phyloP scores from a whole-genome alignment of 192 early-diverging fungal genomes.

The Umbelopsis sp. region DNA sequence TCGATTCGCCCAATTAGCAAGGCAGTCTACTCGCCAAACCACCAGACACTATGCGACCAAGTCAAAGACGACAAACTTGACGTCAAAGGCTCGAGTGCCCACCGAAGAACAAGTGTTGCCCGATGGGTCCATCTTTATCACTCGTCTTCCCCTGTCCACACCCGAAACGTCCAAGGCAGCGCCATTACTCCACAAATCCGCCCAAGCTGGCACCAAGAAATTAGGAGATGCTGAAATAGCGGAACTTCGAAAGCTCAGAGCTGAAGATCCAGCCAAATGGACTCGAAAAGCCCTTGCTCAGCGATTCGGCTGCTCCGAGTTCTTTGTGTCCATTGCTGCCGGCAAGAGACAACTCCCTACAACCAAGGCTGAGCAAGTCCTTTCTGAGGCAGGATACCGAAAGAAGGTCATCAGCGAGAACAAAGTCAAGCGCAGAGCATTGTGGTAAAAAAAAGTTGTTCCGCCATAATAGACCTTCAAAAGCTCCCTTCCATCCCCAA shows the following conservation, averaged over 20 bases:
- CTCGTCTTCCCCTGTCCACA: constrained; percentile 30
- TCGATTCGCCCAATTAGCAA: constrained; percentile 15
- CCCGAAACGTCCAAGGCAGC: constrained; percentile 18
- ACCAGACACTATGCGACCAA: constrained; percentile 37
- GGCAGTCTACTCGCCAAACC: not conserved
- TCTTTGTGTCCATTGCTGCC: constrained; percentile 42
- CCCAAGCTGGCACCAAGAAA: not conserved
- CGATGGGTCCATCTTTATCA: constrained; percentile 29
- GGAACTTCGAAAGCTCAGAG: constrained; percentile 38
- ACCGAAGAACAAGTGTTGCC: constrained; percentile 18
- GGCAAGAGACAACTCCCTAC: not conserved
- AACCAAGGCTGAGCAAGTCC: not conserved
- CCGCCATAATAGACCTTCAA: not conserved
- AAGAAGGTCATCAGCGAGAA: constrained; percentile 36
- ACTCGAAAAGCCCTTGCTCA: constrained; percentile 39
- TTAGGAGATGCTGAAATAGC: constrained; percentile 34
- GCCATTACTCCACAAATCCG: not conserved
- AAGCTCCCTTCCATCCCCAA: not conserved
- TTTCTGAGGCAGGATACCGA: constrained; percentile 29
- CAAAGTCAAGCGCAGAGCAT: constrained; percentile 34
- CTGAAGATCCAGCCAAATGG: constrained; percentile 40
- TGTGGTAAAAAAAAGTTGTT: constrained; percentile 29
- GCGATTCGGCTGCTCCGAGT: constrained; percentile 42
- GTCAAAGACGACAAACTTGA: constrained; percentile 37
- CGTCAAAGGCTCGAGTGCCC: constrained; percentile 33